These are phyloP conservation scores for Noccaea bulbosa DNA, from an alignment of 345 rosid genomes.

Conservation along the genomic window DNA sequence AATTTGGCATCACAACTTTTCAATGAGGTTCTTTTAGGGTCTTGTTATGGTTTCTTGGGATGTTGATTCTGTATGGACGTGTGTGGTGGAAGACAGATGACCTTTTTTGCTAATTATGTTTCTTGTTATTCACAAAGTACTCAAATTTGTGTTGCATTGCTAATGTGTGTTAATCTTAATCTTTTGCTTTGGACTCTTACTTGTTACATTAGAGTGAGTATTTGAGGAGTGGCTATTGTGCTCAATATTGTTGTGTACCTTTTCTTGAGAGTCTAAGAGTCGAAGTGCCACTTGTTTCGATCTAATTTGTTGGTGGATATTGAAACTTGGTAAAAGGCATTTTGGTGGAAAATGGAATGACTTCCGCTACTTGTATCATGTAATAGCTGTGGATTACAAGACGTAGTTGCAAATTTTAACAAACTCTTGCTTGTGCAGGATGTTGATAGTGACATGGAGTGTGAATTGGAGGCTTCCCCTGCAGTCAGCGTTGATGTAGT, in stretches of 20 bases:
- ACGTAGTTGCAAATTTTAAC: constrained; percentile 6
- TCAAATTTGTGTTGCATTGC: constrained; percentile 4
- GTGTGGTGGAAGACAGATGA: not conserved
- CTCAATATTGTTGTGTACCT: constrained; percentile 5
- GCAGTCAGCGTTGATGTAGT: constrained; percentile 62
- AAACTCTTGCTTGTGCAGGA: constrained; percentile 57
- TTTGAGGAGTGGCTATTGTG: not conserved
- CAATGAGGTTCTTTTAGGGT: not conserved
- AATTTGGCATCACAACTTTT: not conserved
- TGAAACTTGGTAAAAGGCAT: not conserved
- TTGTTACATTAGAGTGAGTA: not conserved
- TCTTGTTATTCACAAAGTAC: constrained; percentile 3
- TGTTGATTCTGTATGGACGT: constrained; percentile 3
- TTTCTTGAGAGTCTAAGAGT: constrained; percentile 14
- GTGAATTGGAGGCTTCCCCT: constrained; percentile 85
- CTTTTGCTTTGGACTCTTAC: constrained; percentile 1
- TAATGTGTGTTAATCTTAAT: not conserved
- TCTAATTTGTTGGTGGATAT: not conserved
- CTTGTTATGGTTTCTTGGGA: constrained; percentile 6
- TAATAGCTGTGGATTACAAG: constrained; percentile 2
- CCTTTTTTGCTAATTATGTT: not conserved
- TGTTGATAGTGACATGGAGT: constrained; percentile 90
- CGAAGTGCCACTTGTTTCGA: not conserved
- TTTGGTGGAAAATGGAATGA: not conserved
- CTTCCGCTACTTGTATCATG: not conserved